Evolutionary conservation across 1,284 basidiomycete species (phyloP), one percentile per base, ranked within the genome.

Genomic region (Entoloma clypeatum): DNA sequence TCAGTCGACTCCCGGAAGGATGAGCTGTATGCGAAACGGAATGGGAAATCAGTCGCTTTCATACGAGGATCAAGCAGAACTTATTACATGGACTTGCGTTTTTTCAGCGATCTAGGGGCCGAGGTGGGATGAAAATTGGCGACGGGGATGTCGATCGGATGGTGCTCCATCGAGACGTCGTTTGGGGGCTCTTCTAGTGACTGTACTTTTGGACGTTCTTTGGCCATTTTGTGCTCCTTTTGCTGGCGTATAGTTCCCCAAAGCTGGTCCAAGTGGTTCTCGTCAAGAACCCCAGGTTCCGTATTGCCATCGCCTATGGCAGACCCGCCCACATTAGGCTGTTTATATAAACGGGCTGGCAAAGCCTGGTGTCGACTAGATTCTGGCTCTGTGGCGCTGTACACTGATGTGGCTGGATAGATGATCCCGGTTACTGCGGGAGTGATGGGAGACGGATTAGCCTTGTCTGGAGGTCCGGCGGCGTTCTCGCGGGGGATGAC

Each of bases 1-100:
- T 83, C 82, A 42, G 68, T 67, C 17, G 81, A 80, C 63, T 83
- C 79, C 49, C 72, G 76, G 56, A 83, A 77, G 50, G 71, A 74
- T 45, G 78, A 76, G 52, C 81, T 82, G 50, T 42, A 51, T 46
- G 52, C 50, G 45, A 44, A 40, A 47, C 39, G 21, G 45, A 18
- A 31, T 35, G 31, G 30, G 8, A 29, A 24, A 44, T 52, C 24
- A 47, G 41, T 35, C 22, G 42, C 47, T 42, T 44, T 36, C 39
- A 49, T 46, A 37, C 24, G 26, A 40, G 28, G 22, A 41, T 29
- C 36, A 34, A 33, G 38, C 34, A 34, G 13, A 26, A 27, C 37
- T 28, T 63, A 72, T 49, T 62, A 80, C 77, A 75, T 71, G 25
- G 79, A 79, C 51, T 77, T 79, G 45, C 71, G 70, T 57, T 68